Conservation (phyloP, 345 rosid genomes). For the Citropsis articulata region DNA sequence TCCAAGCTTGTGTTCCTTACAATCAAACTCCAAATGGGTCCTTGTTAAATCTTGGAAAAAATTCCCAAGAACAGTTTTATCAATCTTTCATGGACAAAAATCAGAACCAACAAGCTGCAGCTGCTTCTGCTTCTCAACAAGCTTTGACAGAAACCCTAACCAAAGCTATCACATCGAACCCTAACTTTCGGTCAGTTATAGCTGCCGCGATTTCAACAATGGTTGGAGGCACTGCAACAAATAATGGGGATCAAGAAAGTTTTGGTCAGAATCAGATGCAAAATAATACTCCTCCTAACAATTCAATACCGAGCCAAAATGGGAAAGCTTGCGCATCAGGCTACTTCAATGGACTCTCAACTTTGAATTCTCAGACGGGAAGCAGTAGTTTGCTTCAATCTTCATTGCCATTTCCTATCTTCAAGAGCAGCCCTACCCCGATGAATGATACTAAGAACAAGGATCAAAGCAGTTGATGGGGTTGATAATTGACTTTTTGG, state of each 20-base stretch:
- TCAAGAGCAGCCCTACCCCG: conserved; percentile 30
- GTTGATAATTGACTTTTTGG: not conserved
- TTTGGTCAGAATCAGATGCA: conserved; percentile 11
- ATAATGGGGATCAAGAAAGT: conserved; percentile 14
- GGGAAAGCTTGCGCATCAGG: conserved; percentile 49
- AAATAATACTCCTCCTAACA: conserved; percentile 5
- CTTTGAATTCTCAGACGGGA: conserved; percentile 33
- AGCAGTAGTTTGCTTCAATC: conserved; percentile 22
- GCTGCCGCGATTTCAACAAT: conserved; percentile 73
- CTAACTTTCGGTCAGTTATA: conserved; percentile 58
- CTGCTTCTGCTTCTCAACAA: conserved; percentile 30
- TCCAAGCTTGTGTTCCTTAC: conserved; percentile 27
- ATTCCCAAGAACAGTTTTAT: conserved; percentile 26
- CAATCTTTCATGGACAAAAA: conserved; percentile 23
- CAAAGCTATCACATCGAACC: conserved; percentile 61
- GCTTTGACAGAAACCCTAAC: conserved; percentile 64
- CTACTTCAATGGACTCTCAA: conserved; percentile 43
- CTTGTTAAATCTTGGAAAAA: conserved; percentile 25
- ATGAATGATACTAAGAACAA: conserved; percentile 27
- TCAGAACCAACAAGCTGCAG: conserved; percentile 7
- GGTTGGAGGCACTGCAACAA: conserved; percentile 41
- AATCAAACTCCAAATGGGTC: conserved; percentile 30
- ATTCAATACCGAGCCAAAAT: conserved; percentile 16
- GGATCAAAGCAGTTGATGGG: conserved; percentile 38
- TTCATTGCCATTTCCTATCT: conserved; percentile 44